phyloP scores from a whole-genome alignment of 331 rosid genomes.

The Phaseolus coccineus region DNA sequence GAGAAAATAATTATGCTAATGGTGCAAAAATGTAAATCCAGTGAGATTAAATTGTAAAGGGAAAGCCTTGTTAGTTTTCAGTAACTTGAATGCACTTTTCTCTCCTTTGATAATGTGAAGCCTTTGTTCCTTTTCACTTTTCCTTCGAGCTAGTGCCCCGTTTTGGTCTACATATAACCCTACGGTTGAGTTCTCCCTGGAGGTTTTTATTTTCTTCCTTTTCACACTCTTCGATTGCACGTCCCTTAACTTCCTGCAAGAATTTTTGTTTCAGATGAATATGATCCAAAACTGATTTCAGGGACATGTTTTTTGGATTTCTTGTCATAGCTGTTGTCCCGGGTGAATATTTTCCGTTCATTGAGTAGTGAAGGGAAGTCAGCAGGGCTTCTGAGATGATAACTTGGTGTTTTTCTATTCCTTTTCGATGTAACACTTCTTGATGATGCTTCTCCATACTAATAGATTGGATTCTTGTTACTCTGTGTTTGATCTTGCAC shows the following conservation, averaged over 20 bases:
- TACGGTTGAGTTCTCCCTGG: background rate
- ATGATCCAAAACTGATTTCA: constrained; percentile 21
- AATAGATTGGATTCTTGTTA: background rate
- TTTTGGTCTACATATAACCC: background rate
- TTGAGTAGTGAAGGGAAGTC: constrained; percentile 22
- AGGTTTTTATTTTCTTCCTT: background rate
- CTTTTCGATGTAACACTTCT: background rate
- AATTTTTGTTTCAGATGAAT: background rate
- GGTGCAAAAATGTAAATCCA: background rate
- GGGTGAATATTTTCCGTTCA: background rate
- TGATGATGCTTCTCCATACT: constrained; percentile 12
- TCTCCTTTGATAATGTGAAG: background rate
- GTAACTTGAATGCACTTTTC: constrained; percentile 5
- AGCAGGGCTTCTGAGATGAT: constrained; percentile 19
- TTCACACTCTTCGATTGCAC: background rate
- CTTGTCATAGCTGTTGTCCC: constrained; percentile 6
- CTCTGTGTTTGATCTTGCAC: constrained; percentile 23
- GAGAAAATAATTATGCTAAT: constrained; percentile 3
- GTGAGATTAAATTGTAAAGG: background rate
- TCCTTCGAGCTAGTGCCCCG: background rate
- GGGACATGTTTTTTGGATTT: constrained; percentile 3
- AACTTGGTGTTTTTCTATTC: constrained; percentile 10
- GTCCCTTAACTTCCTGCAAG: background rate
- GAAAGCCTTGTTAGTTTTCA: background rate
- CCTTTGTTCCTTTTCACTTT: constrained; percentile 10